Percentiles rank a stretch among this genome's conserved stretches.
Evolutionary conservation across 2,329 filamentous ascomycete genomes (phyloP).

Genomic region (Juglanconis oblonga): DNA sequence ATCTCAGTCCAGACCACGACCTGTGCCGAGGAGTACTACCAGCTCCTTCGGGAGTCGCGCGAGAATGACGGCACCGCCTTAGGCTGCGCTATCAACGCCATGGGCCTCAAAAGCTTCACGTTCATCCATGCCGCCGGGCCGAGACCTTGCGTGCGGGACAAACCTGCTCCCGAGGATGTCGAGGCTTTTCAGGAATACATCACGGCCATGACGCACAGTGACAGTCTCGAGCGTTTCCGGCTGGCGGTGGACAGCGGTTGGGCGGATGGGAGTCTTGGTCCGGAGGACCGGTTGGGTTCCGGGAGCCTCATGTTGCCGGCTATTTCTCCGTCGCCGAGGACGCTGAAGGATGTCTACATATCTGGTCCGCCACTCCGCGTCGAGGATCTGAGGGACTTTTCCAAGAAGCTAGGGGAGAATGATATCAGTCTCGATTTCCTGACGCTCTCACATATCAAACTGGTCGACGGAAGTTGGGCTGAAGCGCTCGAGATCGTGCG

Average conservation of each 20-base stretch:
- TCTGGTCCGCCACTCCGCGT: constrained; percentile 4
- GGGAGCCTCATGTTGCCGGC: neutral
- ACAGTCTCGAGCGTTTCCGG: constrained; percentile 2
- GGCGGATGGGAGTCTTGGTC: neutral
- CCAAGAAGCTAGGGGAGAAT: neutral
- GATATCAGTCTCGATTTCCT: constrained; percentile 4
- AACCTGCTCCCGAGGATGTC: neutral
- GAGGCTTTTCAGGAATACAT: constrained; percentile 3
- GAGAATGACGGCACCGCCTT: neutral
- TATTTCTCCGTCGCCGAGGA: neutral
- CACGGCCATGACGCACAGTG: constrained; percentile 8
- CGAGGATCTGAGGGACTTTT: neutral
- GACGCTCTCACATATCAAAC: constrained; percentile 1
- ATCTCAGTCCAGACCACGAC: constrained; percentile 4
- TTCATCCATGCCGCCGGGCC: constrained; percentile 1
- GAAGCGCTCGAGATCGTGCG: constrained; percentile 9
- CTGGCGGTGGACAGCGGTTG: constrained; percentile 11
- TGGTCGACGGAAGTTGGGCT: constrained; percentile 9
- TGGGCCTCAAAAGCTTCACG: constrained; percentile 6
- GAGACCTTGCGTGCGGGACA: neutral
- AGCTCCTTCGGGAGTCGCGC: neutral
- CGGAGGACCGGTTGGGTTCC: neutral
- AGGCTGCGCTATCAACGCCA: neutral
- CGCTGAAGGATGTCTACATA: constrained; percentile 7
- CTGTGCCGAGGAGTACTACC: constrained; percentile 7